Conservation (phyloP, 2,329 filamentous ascomycete species). For the Endocalyx cinctus region DNA sequence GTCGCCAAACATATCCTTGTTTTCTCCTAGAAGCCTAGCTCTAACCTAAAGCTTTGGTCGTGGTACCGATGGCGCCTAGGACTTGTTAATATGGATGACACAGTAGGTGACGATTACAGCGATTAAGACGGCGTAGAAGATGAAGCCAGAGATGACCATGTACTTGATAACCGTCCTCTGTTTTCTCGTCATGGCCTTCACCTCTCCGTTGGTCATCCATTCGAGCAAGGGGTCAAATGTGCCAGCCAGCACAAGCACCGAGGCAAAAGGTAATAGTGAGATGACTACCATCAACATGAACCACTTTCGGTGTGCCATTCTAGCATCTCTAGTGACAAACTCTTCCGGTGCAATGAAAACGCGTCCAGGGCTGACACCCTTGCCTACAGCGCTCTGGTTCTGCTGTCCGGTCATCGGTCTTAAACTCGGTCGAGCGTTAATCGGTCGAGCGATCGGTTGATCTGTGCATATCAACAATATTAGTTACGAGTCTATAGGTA, state of each 20-base stretch:
- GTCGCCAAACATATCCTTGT: no score
- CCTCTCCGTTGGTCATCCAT: slow-evolving; percentile 46
- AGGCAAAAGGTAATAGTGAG: slow-evolving; percentile 44
- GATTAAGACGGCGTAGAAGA: slow-evolving; percentile 12
- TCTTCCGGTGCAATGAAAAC: slow-evolving; percentile 9
- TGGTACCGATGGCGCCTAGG: no score
- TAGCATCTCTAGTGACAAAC: slow-evolving; percentile 18
- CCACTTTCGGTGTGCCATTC: slow-evolving; percentile 28
- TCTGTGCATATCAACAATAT: no score
- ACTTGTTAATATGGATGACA: no score
- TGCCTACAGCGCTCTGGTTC: background rate
- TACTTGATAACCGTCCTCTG: slow-evolving; percentile 31
- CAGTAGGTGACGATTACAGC: slow-evolving; percentile 16
- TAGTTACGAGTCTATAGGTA: no score
- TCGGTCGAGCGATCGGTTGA: background rate
- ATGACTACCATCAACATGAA: slow-evolving; percentile 35
- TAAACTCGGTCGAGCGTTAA: background rate
- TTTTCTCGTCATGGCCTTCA: slow-evolving; percentile 31
- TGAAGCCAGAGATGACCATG: slow-evolving; percentile 11
- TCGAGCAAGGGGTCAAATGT: slow-evolving; percentile 40
- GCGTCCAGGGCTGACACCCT: background rate
- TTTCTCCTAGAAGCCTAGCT: no score
- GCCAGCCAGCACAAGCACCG: slow-evolving; percentile 39
- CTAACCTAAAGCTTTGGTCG: no score
- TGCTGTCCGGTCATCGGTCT: background rate